Evolutionary conservation across 768 basidiomycete genomes (phyloP), one percentile per base, ranked within the genome.

Genomic region (Tricholoma terreum): DNA sequence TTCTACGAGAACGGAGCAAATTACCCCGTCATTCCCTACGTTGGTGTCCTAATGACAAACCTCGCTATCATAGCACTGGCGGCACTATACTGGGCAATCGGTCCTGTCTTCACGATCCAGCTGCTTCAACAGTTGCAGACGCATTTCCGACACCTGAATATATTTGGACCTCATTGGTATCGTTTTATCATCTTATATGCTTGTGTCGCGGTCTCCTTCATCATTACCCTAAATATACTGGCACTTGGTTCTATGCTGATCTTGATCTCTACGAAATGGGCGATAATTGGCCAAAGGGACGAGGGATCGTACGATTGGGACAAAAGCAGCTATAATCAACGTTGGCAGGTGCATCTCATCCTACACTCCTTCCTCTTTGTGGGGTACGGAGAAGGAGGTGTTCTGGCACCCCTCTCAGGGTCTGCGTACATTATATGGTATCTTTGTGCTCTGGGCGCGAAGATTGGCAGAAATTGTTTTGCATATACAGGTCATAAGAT

Each of bases 251-350:
- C 73, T 24, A 57, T 80, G 12, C 14, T 69, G 0, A 78, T 77
- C 77, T 75, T 75, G 14, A 69, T 79, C 50, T 31, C 64, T 27
- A 70, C 72, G 4, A 79, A 79, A 55, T 77, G 77, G 76, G 38
- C 77, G 12, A 59, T 80, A 50, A 75, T 79, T 43, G 75, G 77
- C n/a, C 69, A 67, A 17, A 67, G 78, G 14, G 61, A 61, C 42
- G 69, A 73, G 17, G 79, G 78, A 0, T 65, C 66, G 45, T 79
- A 71, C 57, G 67, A 75, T 34, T 80, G 79, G 79, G 77, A 80
- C 59, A 71, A 73, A 64, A 76, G 73, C 66, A 73, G 70, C 51
- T 80, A 80, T 60, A 78, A 77, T 63, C 79, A 80, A 60, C 72
- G 77, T 31, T 80, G 79, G 79, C 76, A 80, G 61, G 67, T 80